phyloP scores from a whole-genome alignment of 169 alveolate species.

The Blepharisma undulans region DNA sequence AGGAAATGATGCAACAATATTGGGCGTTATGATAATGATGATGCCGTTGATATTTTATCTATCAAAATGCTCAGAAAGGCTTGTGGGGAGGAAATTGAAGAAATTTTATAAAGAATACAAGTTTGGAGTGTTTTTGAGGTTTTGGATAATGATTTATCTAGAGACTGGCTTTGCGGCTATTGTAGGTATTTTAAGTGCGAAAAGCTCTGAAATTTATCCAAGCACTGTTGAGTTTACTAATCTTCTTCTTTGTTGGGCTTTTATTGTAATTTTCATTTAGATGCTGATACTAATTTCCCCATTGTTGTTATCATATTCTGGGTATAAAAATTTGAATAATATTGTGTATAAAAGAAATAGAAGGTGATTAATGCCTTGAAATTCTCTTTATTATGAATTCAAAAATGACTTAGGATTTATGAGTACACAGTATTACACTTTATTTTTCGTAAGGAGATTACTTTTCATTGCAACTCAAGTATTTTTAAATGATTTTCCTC shows the following conservation, averaged over 20 bases:
- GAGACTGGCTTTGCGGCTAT: background rate
- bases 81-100: background rate
- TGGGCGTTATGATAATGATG: background rate
- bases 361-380: background rate
- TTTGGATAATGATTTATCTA: conserved; percentile 10
- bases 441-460: background rate
- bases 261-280: background rate
- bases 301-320: background rate
- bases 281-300: background rate
- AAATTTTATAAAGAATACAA: background rate
- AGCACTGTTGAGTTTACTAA: background rate
- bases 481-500: background rate
- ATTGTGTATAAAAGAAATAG: background rate
- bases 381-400: background rate
- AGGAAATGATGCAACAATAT: background rate
- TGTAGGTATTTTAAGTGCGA: background rate
- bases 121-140: conserved; percentile 4
- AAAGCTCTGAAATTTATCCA: background rate
- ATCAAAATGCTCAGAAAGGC: background rate
- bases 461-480: background rate
- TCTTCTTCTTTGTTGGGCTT: background rate
- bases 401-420: background rate
- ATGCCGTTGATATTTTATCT: background rate
- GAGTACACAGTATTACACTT: background rate
- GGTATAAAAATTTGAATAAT: background rate